Base-by-base conservation (phyloP, 306 rosid species). In the apple (Malus domestica) region DNA sequence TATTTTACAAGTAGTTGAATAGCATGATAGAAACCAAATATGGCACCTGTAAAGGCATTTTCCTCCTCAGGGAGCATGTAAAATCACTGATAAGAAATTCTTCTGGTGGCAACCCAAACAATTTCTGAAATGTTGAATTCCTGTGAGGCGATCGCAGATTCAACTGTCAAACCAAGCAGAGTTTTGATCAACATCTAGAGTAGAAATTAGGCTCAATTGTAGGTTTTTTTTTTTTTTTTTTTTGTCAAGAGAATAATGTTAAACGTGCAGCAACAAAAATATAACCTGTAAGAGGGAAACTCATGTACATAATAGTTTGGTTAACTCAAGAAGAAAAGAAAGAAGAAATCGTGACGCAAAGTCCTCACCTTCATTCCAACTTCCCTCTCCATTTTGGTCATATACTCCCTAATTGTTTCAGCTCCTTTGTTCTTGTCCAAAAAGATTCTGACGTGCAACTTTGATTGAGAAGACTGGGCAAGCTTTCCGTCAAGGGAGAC, bases 311-410 rank as follows among this genome's bases (percentile, higher is more conserved):
- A 65, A 72, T 5, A 55, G 20, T 72, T 54, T 9, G 35, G 29
- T 12, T 12, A 33, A 71, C 52, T 54, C 62, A 71, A 62, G 58
- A 54, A 58, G 32, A 12, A 64, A 45, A 30, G 40, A 57, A 69
- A 70, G 49, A 38, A 29, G 33, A 52, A 38, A 67, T 15, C 8
- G 25, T 69, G 35, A 46, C 8, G 23, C 69, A 22, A 42, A 52
- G 74, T 71, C 27, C 72, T 73, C 72, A 90, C 98, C 90, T 89
- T 92, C 86, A 88, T 95, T 67, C 98, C 98, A n/a, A 95, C 97
- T 87, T 95, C 98, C 83, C 89, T 95, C 82, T 86, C 98, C 89
- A 86, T 90, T 91, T 86, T 95, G 70, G 81, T 87, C 86, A 95
- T 85, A 75, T 92, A 95, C 22, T 93, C 96, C 87, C 86, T 89